These are phyloP conservation scores for Pythium aristosporum DNA, from an alignment of 352 stramenopile genomes.

Conservation along the genomic window DNA sequence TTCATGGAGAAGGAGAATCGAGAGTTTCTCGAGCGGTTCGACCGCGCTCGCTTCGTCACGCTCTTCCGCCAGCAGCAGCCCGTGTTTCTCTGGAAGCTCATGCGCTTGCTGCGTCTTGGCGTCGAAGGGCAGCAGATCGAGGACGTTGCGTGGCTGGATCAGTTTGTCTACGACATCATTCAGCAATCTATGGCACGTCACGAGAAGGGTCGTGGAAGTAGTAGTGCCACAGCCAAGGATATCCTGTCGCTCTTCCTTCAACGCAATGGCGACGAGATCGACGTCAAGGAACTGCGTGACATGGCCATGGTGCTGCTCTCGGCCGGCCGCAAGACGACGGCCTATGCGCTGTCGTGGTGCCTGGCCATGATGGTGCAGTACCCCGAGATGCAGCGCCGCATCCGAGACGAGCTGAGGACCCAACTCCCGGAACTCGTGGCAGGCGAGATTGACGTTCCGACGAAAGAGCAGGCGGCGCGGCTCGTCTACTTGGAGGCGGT, in stretches of 20 bases:
- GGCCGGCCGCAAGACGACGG: conserved; percentile 73
- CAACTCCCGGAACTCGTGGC: conserved; percentile 39
- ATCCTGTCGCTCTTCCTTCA: conserved; percentile 44
- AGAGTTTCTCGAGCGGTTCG: conserved; percentile 20
- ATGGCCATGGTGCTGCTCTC: conserved; percentile 73
- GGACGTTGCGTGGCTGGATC: conserved; percentile 29
- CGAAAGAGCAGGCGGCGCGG: conserved; percentile 42
- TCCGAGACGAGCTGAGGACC: conserved; percentile 46
- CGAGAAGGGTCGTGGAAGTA: background rate
- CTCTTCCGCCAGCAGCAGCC: conserved; percentile 45
- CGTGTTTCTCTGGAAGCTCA: conserved; percentile 44
- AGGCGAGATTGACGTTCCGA: conserved; percentile 23
- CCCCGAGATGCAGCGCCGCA: conserved; percentile 39
- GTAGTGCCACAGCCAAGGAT: background rate
- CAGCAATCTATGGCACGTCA: conserved; percentile 30
- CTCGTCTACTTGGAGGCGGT: conserved; percentile 66
- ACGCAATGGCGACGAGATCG: background rate
- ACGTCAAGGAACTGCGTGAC: conserved; percentile 49
- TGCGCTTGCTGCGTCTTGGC: conserved; percentile 27
- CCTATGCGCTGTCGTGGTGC: conserved; percentile 59
- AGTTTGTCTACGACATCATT: conserved; percentile 27
- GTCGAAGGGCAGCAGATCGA: conserved; percentile 36
- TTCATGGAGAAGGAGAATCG: conserved; percentile 26
- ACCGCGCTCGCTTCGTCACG: conserved; percentile 3
- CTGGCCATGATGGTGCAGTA: conserved; percentile 74